Evolutionary conservation across 2,329 filamentous ascomycete genomes (phyloP).

Genomic region (Didymella sp.): DNA sequence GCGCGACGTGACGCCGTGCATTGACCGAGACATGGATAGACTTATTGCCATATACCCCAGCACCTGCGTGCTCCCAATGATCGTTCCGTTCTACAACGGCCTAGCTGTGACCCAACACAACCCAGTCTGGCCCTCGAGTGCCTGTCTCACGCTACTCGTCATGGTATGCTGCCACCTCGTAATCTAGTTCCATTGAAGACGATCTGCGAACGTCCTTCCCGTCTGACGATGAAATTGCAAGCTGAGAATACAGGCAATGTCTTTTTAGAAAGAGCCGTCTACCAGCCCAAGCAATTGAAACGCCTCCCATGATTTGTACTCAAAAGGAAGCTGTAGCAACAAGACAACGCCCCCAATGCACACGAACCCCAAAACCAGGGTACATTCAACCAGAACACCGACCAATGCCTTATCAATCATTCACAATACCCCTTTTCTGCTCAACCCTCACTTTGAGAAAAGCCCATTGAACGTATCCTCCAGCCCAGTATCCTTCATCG

Average conservation of each 20-base stretch:
- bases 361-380: not conserved
- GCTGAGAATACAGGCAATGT: too few relatives aligned
- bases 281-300: not conserved
- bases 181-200: too few relatives aligned
- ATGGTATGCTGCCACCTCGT: too few relatives aligned
- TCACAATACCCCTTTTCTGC: not conserved
- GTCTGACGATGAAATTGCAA: too few relatives aligned
- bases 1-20: conserved; percentile 5
- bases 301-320: not conserved
- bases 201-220: too few relatives aligned
- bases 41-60: not conserved
- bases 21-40: not conserved
- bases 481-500: conserved; percentile 42
- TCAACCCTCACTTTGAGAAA: conserved; percentile 36
- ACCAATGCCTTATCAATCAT: not conserved
- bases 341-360: not conserved
- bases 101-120: too few relatives aligned
- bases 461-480: conserved; percentile 44
- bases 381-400: not conserved
- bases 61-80: not conserved
- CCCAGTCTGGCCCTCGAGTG: too few relatives aligned
- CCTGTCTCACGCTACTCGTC: too few relatives aligned
- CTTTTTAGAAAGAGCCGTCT: too few relatives aligned
- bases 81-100: too few relatives aligned
- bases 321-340: too few relatives aligned